These are phyloP conservation scores for Xylaria acuta DNA, from an alignment of 495 filamentous ascomycete species.

Conservation along the genomic window DNA sequence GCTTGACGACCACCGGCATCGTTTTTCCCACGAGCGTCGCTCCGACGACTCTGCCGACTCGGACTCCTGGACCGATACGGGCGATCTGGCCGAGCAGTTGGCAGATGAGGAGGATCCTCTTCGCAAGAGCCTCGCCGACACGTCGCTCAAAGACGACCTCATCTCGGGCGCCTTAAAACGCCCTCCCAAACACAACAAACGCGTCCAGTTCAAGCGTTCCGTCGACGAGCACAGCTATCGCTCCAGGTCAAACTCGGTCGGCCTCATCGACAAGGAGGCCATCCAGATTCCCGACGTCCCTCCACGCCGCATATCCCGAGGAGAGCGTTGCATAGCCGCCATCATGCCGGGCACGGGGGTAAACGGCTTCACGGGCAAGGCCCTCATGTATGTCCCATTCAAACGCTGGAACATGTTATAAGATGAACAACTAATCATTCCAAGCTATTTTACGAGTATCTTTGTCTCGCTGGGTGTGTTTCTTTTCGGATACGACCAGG, in stretches of 20 bases:
- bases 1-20: conserved; percentile 46
- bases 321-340: conserved; percentile 71
- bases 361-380: conserved; percentile 94
- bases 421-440: conserved; percentile 43
- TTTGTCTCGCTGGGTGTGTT: conserved; percentile 98
- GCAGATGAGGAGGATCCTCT: conserved; percentile 81
- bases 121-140: conserved; percentile 66
- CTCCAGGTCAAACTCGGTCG: conserved; percentile 35
- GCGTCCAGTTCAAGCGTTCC: conserved; percentile 53
- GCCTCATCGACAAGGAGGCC: conserved; percentile 74
- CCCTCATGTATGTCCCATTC: conserved; percentile 74
- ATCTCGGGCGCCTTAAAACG: conserved; percentile 56
- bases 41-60: conserved; percentile 68
- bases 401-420: not conserved
- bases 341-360: conserved; percentile 87
- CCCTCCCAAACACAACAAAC: conserved; percentile 47
- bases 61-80: conserved; percentile 91
- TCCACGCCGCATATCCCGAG: conserved; percentile 64
- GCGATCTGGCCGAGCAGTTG: conserved; percentile 90
- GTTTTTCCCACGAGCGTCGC: conserved; percentile 51
- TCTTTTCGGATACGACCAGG: conserved; percentile 98
- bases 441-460: conserved; percentile 94
- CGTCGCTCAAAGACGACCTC: conserved; percentile 62
- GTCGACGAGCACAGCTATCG: conserved; percentile 40
- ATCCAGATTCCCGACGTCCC: conserved; percentile 79